Conservation (phyloP, 805 yeast genomes). For the Allodekkera sacchari region DNA sequence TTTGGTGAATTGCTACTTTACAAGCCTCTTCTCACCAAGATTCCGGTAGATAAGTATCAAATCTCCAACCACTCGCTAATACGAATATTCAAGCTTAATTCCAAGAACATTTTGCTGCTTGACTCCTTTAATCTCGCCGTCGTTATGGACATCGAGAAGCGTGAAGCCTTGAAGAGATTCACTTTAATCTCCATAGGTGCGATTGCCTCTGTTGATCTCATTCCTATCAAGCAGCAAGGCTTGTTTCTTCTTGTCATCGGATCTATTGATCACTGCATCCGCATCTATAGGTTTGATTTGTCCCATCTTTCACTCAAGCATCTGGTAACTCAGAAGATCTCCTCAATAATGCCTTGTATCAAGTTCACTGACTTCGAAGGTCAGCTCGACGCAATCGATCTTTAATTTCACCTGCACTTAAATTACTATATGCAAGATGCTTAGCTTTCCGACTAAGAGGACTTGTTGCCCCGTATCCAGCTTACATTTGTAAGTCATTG, state of each 20-base stretch:
- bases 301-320: constrained; percentile 2
- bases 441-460: no score
- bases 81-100: constrained; percentile 3
- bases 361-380: no score
- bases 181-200: constrained; percentile 8
- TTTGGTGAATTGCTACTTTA: constrained; percentile 5
- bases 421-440: no score
- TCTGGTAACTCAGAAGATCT: constrained; percentile 1
- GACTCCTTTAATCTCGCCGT: constrained; percentile 12
- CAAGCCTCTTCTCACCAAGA: constrained; percentile 3
- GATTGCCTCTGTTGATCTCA: constrained; percentile 6
- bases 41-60: constrained; percentile 4
- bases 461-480: no score
- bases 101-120: constrained; percentile 7
- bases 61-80: constrained; percentile 13
- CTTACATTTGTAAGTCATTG: no score
- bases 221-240: not conserved
- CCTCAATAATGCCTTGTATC: constrained; percentile 7
- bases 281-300: constrained; percentile 5
- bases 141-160: constrained; percentile 6
- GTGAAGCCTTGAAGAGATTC: constrained; percentile 6
- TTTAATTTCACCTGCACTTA: no score
- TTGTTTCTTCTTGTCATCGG: constrained; percentile 3
- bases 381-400: no score
- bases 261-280: constrained; percentile 6